phyloP scores from a whole-genome alignment of 352 stramenopile genomes.

The Pythium periplocum region DNA sequence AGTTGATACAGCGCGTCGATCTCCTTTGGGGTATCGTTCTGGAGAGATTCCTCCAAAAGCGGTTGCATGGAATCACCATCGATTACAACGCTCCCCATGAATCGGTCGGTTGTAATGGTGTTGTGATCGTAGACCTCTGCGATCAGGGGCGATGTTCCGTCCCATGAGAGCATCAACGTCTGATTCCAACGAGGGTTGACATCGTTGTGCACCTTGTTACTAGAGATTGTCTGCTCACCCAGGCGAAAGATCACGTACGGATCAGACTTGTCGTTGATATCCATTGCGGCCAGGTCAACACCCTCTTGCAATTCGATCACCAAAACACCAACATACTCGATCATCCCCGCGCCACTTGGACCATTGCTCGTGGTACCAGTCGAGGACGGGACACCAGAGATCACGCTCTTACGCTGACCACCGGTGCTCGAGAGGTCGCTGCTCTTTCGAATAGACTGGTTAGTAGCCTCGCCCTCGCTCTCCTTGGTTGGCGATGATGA shows the following conservation, averaged over 20 bases:
- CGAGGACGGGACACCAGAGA: too few relatives aligned
- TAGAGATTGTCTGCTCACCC: conserved; percentile 66
- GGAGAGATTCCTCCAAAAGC: conserved; percentile 12
- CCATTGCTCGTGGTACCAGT: too few relatives aligned
- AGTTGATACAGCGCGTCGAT: conserved; percentile 54
- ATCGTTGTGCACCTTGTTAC: conserved; percentile 60
- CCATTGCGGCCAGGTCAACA: conserved; percentile 54
- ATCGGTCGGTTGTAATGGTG: conserved; percentile 51
- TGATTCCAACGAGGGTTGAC: conserved; percentile 65
- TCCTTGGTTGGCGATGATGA: not conserved
- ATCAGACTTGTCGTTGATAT: conserved; percentile 76
- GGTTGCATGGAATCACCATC: conserved; percentile 29
- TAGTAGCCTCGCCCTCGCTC: too few relatives aligned
- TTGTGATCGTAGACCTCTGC: conserved; percentile 74
- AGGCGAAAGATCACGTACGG: conserved; percentile 75
- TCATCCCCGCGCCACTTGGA: conserved; percentile 44
- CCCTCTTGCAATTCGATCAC: conserved; percentile 67
- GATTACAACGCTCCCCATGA: conserved; percentile 60
- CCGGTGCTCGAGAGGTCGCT: too few relatives aligned
- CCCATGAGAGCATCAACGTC: conserved; percentile 76
- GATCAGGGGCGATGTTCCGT: conserved; percentile 55
- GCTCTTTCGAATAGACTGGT: too few relatives aligned
- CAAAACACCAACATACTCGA: conserved; percentile 80
- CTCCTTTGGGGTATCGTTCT: conserved; percentile 6
- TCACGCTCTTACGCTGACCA: too few relatives aligned